phyloP scores from a whole-genome alignment of 202 grass and related monocot genomes.

The Musa balbisiana region DNA sequence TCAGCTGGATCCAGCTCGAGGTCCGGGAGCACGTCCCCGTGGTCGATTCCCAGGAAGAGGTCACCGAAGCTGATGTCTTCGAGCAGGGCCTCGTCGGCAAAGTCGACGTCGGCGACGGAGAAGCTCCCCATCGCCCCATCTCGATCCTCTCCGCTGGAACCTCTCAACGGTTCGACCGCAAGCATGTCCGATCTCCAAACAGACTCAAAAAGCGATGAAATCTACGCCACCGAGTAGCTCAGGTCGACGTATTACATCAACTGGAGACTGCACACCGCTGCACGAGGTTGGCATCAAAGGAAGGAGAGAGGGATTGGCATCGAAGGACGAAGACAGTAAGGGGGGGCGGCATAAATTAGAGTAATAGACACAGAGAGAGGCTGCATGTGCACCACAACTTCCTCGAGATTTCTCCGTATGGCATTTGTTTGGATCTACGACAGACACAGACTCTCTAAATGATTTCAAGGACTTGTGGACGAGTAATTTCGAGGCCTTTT shows the following conservation, averaged over 20 bases:
- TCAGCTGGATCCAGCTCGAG: constrained; percentile 83
- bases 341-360: background rate
- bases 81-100: constrained; percentile 48
- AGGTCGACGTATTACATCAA: no score
- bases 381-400: constrained; percentile 65
- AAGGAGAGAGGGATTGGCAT: background rate
- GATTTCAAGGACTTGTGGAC: constrained; percentile 48
- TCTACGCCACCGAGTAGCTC: no score
- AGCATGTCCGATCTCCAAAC: constrained; percentile 37
- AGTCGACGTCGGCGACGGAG: constrained; percentile 14
- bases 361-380: constrained; percentile 18
- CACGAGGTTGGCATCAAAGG: no score
- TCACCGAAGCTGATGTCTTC: constrained; percentile 50
- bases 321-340: background rate
- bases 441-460: constrained; percentile 25
- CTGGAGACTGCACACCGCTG: no score
- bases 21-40: constrained; percentile 76
- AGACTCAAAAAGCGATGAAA: no score
- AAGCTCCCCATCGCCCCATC: constrained; percentile 16
- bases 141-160: constrained; percentile 32
- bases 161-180: constrained; percentile 52
- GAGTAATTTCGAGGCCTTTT: constrained; percentile 24
- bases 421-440: constrained; percentile 31
- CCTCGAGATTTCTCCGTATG: constrained; percentile 48
- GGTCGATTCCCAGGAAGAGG: constrained; percentile 59